phyloP scores from a whole-genome alignment of 2,329 filamentous ascomycete genomes.

The Penicillium hordei region DNA sequence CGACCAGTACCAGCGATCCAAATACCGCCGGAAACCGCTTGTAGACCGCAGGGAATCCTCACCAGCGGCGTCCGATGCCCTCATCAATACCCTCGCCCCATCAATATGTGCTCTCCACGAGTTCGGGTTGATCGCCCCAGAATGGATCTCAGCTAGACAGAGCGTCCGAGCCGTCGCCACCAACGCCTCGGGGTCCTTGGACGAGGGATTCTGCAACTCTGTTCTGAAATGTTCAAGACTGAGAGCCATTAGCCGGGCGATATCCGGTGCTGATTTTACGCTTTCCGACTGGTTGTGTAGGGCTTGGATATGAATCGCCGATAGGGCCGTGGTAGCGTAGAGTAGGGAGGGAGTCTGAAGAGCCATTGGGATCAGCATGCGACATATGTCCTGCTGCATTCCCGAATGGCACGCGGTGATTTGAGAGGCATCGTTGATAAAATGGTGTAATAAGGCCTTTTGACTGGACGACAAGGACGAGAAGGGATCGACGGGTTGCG shows the following conservation, averaged over 20 bases:
- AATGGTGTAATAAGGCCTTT: conserved; percentile 43
- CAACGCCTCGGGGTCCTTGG: conserved; percentile 36
- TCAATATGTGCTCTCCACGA: conserved; percentile 47
- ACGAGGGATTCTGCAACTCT: conserved; percentile 38
- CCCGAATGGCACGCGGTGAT: conserved; percentile 43
- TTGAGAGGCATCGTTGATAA: conserved; percentile 43
- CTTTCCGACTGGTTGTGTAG: conserved; percentile 37
- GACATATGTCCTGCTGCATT: conserved; percentile 45
- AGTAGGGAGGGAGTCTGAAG: conserved; percentile 44
- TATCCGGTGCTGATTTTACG: conserved; percentile 40
- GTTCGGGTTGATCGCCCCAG: conserved; percentile 41
- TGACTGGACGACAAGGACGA: conserved; percentile 38
- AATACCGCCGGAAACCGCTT: conserved; percentile 38
- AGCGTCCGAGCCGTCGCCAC: conserved; percentile 46
- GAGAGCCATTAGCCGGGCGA: conserved; percentile 41
- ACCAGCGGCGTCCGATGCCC: conserved; percentile 21
- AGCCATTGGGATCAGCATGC: conserved; percentile 47
- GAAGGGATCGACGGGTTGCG: conserved; percentile 38
- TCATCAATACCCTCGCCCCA: conserved; percentile 43
- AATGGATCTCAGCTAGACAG: conserved; percentile 46
- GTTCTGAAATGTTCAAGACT: conserved; percentile 44
- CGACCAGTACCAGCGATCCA: conserved; percentile 44
- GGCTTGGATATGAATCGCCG: conserved; percentile 44
- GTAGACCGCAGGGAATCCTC: conserved; percentile 26
- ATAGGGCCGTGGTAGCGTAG: conserved; percentile 46